Evolutionary conservation across 192 early-diverging fungal genomes (phyloP).

Genomic region (Phycomyces nitens): DNA sequence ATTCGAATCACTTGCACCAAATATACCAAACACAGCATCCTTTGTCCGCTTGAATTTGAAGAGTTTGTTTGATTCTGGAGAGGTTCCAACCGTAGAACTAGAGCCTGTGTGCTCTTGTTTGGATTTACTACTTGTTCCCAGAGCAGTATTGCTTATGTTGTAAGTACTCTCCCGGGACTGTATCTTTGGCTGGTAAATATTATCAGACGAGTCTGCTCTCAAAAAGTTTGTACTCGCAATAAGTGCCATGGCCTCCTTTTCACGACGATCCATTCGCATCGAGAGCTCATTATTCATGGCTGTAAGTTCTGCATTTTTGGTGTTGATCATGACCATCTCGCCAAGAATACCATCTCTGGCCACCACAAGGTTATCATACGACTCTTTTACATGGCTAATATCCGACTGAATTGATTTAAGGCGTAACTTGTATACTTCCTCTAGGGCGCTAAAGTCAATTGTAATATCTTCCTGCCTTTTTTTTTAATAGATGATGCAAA

Average conservation of each 20-base stretch:
- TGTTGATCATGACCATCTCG: constrained; percentile 14
- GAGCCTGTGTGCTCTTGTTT: neutral
- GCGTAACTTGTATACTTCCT: neutral
- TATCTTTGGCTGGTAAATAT: neutral
- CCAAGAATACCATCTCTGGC: constrained; percentile 2
- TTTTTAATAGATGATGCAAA: neutral
- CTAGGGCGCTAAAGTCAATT: neutral
- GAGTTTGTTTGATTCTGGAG: neutral
- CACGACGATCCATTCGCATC: neutral
- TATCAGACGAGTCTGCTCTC: neutral
- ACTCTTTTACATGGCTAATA: neutral
- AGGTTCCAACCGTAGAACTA: neutral
- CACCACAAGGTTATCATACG: neutral
- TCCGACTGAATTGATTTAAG: neutral
- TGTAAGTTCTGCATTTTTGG: constrained; percentile 11
- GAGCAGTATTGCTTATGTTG: neutral
- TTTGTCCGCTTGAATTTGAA: neutral
- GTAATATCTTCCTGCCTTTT: neutral
- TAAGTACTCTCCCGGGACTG: neutral
- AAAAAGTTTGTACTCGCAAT: constrained; percentile 6
- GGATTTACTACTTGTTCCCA: no score
- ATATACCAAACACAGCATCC: neutral
- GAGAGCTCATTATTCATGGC: constrained; percentile 12
- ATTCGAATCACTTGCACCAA: neutral
- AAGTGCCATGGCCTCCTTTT: constrained; percentile 5